Base-by-base conservation (phyloP, 495 filamentous ascomycete genomes). In the Mytilinidion resinicola region DNA sequence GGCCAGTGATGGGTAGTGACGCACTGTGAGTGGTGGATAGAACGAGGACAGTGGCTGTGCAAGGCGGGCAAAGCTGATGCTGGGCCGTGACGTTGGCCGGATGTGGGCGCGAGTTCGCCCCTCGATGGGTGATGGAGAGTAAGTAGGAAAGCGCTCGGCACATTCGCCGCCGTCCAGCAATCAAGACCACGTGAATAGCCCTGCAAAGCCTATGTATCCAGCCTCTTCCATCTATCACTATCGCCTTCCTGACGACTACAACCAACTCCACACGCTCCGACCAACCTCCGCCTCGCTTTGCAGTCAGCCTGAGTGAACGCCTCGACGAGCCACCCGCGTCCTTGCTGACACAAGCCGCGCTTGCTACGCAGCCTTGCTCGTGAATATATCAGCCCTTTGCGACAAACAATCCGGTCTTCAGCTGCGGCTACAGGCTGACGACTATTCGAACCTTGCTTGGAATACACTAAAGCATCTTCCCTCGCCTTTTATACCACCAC, bases 51-150 rank as follows among this genome's bases (percentile, higher is more conserved):
- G 50, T 41, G 50, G 37, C 37, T 41, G 37, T 53, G 34, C 37
- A 53, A 38, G 52, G 15, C n/a, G 15, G 39, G 21, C 52, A 19
- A 55, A 43, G 38, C 52, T 42, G 52, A 30, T 43, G 14, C 25
- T 19, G 47, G 42, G 54, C 25, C n/a, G 51, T 54, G 41, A n/a
- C 42, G 51, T 30, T 37, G 30, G 38, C 14, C 21, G 30, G 14
- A 35, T 56, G 21, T 35, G 52, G 11, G 52, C 51, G 46, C 44
- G 34, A 49, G 14, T 49, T 49, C 21, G 46, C 46, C 46, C 21
- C 46, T 30, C 20, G 25, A 30, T 30, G 25, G 6, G 25, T 30
- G 25, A 30, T 30, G 25, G 25, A 30, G 25, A 30, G 25, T 2
- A 30, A 6, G 25, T 2, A 30, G 25, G 25, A 6, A 30, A 30